phyloP scores from a whole-genome alignment of 257 asterid species.

The Knoxia roxburghii region DNA sequence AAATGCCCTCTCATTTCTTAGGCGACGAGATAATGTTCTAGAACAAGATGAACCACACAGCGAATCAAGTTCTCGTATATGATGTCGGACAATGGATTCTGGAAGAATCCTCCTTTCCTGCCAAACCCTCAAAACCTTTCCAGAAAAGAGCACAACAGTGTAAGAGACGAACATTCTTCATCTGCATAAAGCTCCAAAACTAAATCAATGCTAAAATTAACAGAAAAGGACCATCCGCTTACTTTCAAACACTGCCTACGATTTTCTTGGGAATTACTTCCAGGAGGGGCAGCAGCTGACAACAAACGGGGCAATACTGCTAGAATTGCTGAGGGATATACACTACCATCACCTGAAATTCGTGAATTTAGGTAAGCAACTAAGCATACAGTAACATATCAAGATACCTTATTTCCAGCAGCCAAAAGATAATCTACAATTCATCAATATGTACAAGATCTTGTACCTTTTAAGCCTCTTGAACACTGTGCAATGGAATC shows the following conservation, averaged over 20 bases:
- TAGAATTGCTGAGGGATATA: slow-evolving; percentile 78
- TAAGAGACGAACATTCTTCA: neutral
- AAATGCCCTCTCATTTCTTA: slow-evolving; percentile 72
- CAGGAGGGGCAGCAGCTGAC: slow-evolving; percentile 88
- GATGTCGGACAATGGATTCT: slow-evolving; percentile 68
- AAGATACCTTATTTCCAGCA: neutral
- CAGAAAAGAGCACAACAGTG: slow-evolving; percentile 13
- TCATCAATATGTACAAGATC: neutral
- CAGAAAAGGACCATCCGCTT: slow-evolving; percentile 18
- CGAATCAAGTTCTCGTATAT: slow-evolving; percentile 74
- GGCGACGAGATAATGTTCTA: slow-evolving; percentile 49
- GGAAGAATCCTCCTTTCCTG: slow-evolving; percentile 82
- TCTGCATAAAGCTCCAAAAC: slow-evolving; percentile 5
- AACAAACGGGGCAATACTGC: slow-evolving; percentile 66
- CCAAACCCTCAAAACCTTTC: slow-evolving; percentile 92
- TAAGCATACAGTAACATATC: neutral
- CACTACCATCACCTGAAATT: slow-evolving; percentile 65
- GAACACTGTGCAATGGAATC: slow-evolving; percentile 82
- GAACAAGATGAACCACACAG: slow-evolving; percentile 60
- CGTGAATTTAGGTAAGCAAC: slow-evolving; percentile 16
- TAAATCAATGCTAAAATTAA: neutral
- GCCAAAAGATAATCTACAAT: neutral
- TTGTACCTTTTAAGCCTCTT: slow-evolving; percentile 68
- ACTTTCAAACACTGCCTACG: slow-evolving; percentile 89
- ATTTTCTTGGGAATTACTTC: slow-evolving; percentile 68